phyloP scores from a whole-genome alignment of 2,329 filamentous ascomycete genomes.

The Pseudogymnoascus verrucosus region DNA sequence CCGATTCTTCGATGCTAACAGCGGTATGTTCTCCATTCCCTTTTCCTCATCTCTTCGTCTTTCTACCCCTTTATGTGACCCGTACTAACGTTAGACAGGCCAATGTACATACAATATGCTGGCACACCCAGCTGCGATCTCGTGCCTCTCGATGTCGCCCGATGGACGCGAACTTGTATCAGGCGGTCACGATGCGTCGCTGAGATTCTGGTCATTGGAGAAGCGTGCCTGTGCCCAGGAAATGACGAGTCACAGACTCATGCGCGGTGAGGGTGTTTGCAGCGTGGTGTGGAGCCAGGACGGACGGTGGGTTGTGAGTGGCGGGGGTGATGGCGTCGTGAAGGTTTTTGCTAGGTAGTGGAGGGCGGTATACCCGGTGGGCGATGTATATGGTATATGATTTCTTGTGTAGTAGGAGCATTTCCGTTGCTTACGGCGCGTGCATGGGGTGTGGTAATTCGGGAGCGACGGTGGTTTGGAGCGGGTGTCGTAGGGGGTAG shows the following conservation, averaged over 20 bases:
- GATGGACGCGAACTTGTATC: slow-evolving; percentile 92
- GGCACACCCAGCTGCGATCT: slow-evolving; percentile 88
- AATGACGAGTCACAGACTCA: slow-evolving; percentile 83
- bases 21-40: slow-evolving; percentile 57
- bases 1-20: slow-evolving; percentile 96
- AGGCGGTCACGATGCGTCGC: slow-evolving; percentile 87
- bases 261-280: slow-evolving; percentile 94
- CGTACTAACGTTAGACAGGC: slow-evolving; percentile 43
- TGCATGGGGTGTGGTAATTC: slow-evolving; percentile 2
- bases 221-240: slow-evolving; percentile 94
- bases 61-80: neutral
- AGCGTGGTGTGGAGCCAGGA: slow-evolving; percentile 93
- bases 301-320: slow-evolving; percentile 87
- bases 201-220: slow-evolving; percentile 95
- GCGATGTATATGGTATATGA: slow-evolving; percentile 10
- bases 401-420: slow-evolving; percentile 1
- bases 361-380: neutral
- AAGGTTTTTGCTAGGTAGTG: slow-evolving; percentile 68
- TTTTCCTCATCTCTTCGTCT: neutral
- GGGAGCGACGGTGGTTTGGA: neutral
- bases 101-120: slow-evolving; percentile 99
- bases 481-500: neutral
- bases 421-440: neutral
- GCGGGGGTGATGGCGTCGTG: slow-evolving; percentile 88
- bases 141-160: slow-evolving; percentile 81